Evolutionary conservation across 1,139 yeast genomes (phyloP).

Genomic region (Debaryomyces coudertii): DNA sequence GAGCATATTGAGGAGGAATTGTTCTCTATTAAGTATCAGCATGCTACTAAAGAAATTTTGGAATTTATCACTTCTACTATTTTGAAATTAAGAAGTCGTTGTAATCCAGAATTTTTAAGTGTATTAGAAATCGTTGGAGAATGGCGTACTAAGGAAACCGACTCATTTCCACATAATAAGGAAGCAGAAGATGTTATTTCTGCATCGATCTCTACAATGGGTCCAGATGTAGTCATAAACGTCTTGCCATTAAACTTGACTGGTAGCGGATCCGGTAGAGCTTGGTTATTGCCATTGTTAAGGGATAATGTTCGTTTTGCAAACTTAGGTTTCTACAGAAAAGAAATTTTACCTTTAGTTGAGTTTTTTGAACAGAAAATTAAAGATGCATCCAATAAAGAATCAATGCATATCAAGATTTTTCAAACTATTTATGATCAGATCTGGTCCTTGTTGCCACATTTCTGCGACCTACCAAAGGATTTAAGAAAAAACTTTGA

Average conservation of each 20-base stretch:
- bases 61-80: slow-evolving; percentile 69
- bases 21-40: slow-evolving; percentile 73
- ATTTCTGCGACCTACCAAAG: slow-evolving; percentile 82
- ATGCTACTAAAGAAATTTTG: slow-evolving; percentile 75
- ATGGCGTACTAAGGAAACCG: slow-evolving; percentile 80
- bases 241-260: slow-evolving; percentile 77
- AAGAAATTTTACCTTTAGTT: slow-evolving; percentile 67
- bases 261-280: slow-evolving; percentile 67
- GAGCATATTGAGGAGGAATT: slow-evolving; percentile 58
- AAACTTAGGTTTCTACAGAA: slow-evolving; percentile 62
- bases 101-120: slow-evolving; percentile 71
- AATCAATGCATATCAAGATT: slow-evolving; percentile 70
- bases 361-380: slow-evolving; percentile 58
- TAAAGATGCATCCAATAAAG: slow-evolving; percentile 43
- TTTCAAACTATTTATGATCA: slow-evolving; percentile 86
- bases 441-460: slow-evolving; percentile 89
- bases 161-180: slow-evolving; percentile 67
- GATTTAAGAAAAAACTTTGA: slow-evolving; percentile 69
- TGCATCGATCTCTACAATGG: slow-evolving; percentile 75
- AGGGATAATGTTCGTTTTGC: slow-evolving; percentile 85
- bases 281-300: slow-evolving; percentile 92
- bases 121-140: slow-evolving; percentile 77
- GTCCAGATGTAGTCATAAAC: slow-evolving; percentile 80
- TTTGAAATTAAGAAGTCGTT: slow-evolving; percentile 63
- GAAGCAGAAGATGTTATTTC: slow-evolving; percentile 83